Base-by-base conservation (phyloP, 768 basidiomycete genomes). In the Pholiota conissans region DNA sequence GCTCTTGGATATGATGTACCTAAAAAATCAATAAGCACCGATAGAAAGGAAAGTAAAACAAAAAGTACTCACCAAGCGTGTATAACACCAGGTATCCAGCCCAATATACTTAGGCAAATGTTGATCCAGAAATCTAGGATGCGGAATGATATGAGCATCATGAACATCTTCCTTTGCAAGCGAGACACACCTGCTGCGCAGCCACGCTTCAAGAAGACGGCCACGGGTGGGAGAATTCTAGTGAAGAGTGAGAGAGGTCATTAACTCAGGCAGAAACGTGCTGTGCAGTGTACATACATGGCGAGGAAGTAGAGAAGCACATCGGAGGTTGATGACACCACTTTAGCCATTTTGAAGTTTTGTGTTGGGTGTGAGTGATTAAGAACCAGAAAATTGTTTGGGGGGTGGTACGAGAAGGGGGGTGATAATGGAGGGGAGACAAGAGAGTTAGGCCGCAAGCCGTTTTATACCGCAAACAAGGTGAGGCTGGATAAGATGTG, bases 71-170 rank as follows among this genome's bases (percentile, higher is more conserved):
- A 80, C 80, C 78, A 82, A 18, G 80, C 79, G 62, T 84, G 81
- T 47, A 83, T 66, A 7, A 81, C 73, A 27, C 80, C 81, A 10
- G 82, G 81, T 51, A 83, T 76, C 80, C 80, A 83, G 30, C 79
- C 79, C 7, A 82, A 66, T 29, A 80, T 64, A 55, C 59, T 65
- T 42, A 71, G 58, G 10, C 56, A 51, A 22, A 71, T 61, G 54
- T 71, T 71, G 37, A 71, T 69, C 60, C 67, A 69, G 26, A 71
- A 66, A 53, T 71, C 64, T 64, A 30, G 10, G n/a, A n/a, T n/a
- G n/a, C n/a, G n/a, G n/a, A n/a, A 26, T 11, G 18, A 30, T 24
- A 20, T 28, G 11, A 14, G 20, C 7, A 49, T 11, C 11, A 18
- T 8, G 3, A 20, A 13, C 18, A 22, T 20, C 16, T 13, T 32